Evolutionary conservation across 2,329 filamentous ascomycete genomes (phyloP), one percentile per base, ranked within the genome.

Genomic region (Arthrobotrys iridis): DNA sequence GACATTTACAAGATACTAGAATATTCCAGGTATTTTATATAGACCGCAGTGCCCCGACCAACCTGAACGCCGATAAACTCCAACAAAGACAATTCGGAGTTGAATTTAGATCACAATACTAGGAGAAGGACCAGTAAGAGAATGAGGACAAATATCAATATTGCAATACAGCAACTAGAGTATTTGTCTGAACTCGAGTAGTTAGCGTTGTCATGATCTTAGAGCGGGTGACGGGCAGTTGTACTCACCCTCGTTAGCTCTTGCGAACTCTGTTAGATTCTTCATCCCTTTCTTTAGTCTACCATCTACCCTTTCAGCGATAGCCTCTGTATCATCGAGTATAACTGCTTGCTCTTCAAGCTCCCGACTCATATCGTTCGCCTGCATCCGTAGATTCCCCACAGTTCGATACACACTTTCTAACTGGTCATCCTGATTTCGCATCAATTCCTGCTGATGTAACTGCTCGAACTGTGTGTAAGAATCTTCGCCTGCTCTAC

Each of bases 321-420:
- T 85, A 28, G 86, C 87, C 82, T 98, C 94, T 41, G 96, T 91
- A 60, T 91, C 89, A 77, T 95, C 90, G 68, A 99, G 85, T 87
- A 98, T 90, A 82, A 93, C 92, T 8, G 63, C 87, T 85, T 99
- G 95, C 84, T 99, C 95, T 83, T 97, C 96, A 48, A 99, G 85
- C 84, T 99, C 95, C 68, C 94, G 86, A 0, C 95, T 94, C 94
- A 99, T 99, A 79, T 93, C 92, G 82, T 96, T 90, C 1, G 95
- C 96, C 85, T 98, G 95, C 81, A 91, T 87, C 66, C 94, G 86
- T 81, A 99, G 83, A 81, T 93, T 97, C 1, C 93, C 94, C 22
- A 99, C 95, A 0, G 94, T 98, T 78, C 90, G 88, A 81, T 96
- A 97, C 50, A 99, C 94, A 13, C 91, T 92, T 81, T 98, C 94